Evolutionary conservation across 164 flowering plant species (phyloP), one percentile per base, ranked within the genome.

Genomic region (Akebia trifoliata): DNA sequence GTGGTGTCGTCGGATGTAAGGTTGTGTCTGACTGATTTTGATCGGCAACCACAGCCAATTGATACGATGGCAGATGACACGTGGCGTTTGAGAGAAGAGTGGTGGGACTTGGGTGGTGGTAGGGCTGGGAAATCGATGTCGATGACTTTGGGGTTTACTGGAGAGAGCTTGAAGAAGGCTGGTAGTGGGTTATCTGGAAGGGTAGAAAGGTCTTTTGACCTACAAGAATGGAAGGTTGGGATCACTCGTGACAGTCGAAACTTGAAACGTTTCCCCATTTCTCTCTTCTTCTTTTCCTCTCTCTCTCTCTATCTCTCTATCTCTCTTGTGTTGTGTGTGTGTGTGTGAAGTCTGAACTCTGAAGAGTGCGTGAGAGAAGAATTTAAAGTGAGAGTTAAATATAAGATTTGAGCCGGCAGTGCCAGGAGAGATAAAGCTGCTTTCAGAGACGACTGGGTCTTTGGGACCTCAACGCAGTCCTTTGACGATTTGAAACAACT

Each of bases 261-360:
- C 63, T 69, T 79, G 54, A 70, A 72, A 25, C 72, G 60, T 29
- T 71, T 80, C 21, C 54, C 64, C 84, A 79, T 79, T 14, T n/a
- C n/a, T n/a, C n/a, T n/a, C n/a, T n/a, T 65, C 18, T 43, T 32
- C 43, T 8, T 45, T 30, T 29, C 52, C 26, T 29, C 20, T 58
- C 26, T 47, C 47, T 46, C 22, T 49, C 40, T 34, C 61, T 40
- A 32, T 26, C 55, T 48, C 6, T 58, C 14, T 4, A 14, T 15
- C 6, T 6, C 12, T 6, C 51, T 47, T 24, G 11, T 15, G 2
- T 5, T n/a, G 18, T 6, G 15, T 7, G 31, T 12, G 5, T 24
- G n/a, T 37, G 11, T 12, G 4, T 26, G 3, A 9, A 21, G 52
- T n/a, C 17, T 48, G 34, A 48, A 28, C 14, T 25, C 2, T 47